phyloP scores from a whole-genome alignment of 495 filamentous ascomycete genomes.

The Geopyxis carbonaria region DNA sequence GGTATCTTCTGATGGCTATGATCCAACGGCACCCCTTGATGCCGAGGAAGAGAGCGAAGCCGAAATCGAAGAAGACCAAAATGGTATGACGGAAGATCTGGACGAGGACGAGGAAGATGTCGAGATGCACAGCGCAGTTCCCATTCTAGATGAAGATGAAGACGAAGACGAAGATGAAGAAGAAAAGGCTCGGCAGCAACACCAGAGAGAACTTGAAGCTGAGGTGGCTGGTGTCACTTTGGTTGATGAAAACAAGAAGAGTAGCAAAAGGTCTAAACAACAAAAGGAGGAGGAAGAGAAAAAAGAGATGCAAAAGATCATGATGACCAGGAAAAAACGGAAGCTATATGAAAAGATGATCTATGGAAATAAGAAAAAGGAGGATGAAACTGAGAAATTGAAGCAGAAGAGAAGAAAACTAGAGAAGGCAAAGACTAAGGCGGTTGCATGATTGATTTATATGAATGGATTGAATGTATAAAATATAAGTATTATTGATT shows the following conservation, averaged over 20 bases:
- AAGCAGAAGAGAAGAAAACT: slow-evolving; percentile 75
- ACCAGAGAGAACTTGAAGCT: slow-evolving; percentile 82
- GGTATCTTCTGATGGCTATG: slow-evolving; percentile 63
- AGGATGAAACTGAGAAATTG: slow-evolving; percentile 54
- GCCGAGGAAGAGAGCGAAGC: slow-evolving; percentile 67
- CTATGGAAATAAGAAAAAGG: slow-evolving; percentile 70
- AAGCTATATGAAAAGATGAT: slow-evolving; percentile 86
- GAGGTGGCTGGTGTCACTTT: slow-evolving; percentile 43
- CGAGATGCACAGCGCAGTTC: slow-evolving; percentile 26
- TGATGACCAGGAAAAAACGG: slow-evolving; percentile 82
- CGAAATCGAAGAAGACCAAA: slow-evolving; percentile 35
- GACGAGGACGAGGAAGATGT: slow-evolving; percentile 36
- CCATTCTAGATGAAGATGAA: slow-evolving; percentile 18
- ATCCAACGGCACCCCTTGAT: slow-evolving; percentile 63
- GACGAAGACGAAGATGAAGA: slow-evolving; percentile 31
- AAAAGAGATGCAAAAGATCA: slow-evolving; percentile 72
- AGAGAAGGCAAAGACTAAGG: slow-evolving; percentile 42
- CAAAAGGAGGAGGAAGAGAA: slow-evolving; percentile 62
- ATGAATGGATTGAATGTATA: not conserved
- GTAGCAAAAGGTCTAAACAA: slow-evolving; percentile 49
- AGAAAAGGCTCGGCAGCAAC: slow-evolving; percentile 35
- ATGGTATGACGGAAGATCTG: slow-evolving; percentile 39
- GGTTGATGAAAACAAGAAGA: slow-evolving; percentile 42
- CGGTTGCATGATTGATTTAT: slow-evolving; percentile 10
- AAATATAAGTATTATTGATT: too few relatives aligned